These are phyloP conservation scores for Ganoderma sp. DNA, from an alignment of 1,284 basidiomycete genomes.

Conservation along the genomic window DNA sequence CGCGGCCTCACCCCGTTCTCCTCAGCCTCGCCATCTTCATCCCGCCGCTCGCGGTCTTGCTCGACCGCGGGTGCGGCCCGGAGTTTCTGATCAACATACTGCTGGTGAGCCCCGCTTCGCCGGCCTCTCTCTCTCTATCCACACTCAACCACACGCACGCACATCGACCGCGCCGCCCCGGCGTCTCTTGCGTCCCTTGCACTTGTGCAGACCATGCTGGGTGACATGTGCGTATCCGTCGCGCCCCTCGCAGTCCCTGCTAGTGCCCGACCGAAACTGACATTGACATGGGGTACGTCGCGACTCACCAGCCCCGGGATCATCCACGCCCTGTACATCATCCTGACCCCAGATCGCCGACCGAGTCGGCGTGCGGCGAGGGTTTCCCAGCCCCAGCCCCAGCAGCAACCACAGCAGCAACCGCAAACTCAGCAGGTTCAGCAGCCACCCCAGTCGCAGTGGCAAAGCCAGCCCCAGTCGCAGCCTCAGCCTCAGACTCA, in stretches of 20 bases:
- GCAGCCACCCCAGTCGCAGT: too few species aligned
- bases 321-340: conserved; percentile 2
- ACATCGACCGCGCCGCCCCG: not conserved
- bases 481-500: too few species aligned
- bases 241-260: not conserved
- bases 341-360: not conserved
- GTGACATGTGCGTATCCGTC: conserved; percentile 1
- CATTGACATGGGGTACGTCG: too few species aligned
- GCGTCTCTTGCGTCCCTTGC: too few species aligned
- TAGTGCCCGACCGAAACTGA: too few species aligned
- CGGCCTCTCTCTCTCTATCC: not conserved
- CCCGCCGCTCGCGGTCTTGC: not conserved
- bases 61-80: not conserved
- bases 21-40: not conserved
- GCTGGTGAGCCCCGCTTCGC: not conserved
- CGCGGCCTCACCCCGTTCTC: not conserved
- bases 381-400: too few species aligned
- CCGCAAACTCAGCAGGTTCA: too few species aligned
- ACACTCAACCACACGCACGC: not conserved
- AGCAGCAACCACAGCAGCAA: too few species aligned
- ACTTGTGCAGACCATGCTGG: not conserved
- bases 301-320: not conserved
- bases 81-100: not conserved
- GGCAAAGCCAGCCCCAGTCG: too few species aligned
- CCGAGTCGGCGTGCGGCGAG: too few species aligned